These are phyloP conservation scores for Cladosporium sp. DNA, from an alignment of 2,329 filamentous ascomycete species.

Conservation along the genomic window DNA sequence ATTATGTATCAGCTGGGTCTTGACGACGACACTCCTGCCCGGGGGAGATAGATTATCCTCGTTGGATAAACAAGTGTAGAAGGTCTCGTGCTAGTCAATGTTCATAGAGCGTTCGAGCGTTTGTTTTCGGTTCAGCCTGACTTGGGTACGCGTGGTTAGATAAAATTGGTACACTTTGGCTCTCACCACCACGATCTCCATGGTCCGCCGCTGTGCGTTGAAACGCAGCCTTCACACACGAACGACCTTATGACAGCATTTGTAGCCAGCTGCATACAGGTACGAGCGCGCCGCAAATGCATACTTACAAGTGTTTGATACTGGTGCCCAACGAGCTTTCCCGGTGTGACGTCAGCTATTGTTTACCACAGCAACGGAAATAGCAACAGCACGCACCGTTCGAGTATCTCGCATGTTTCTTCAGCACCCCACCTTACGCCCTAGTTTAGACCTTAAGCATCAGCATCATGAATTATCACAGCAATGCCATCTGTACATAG, in stretches of 20 bases:
- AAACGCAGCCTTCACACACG: too few species aligned
- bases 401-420: background rate
- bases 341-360: background rate
- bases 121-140: background rate
- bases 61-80: background rate
- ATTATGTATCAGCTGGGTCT: background rate
- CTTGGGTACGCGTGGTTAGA: too few species aligned
- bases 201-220: too few species aligned
- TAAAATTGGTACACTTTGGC: too few species aligned
- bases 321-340: too few species aligned
- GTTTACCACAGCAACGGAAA: slow-evolving; percentile 8
- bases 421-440: background rate
- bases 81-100: background rate
- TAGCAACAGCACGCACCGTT: background rate
- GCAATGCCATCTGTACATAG: slow-evolving; percentile 10
- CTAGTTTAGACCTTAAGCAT: slow-evolving; percentile 1
- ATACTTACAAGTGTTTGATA: too few species aligned
- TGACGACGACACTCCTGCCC: background rate
- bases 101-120: background rate
- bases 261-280: too few species aligned
- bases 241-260: too few species aligned
- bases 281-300: too few species aligned
- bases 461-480: background rate
- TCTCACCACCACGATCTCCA: too few species aligned
- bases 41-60: background rate